phyloP scores from a whole-genome alignment of 306 rosid genomes.

The Sophora flavescens region DNA sequence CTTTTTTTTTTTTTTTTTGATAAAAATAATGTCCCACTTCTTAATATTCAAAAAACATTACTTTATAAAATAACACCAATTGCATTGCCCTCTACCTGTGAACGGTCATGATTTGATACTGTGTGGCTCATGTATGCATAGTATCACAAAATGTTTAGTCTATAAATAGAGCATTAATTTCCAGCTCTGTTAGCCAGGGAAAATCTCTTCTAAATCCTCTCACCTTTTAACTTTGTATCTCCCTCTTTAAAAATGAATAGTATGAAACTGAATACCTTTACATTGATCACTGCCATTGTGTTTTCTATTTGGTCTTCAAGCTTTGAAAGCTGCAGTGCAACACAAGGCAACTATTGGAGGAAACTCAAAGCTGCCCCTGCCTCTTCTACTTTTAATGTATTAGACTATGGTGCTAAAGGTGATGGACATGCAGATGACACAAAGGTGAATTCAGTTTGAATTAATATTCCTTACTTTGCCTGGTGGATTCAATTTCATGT shows the following conservation, averaged over 20 bases:
- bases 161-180: slow-evolving; percentile 51
- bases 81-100: slow-evolving; percentile 13
- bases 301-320: slow-evolving; percentile 43
- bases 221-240: background rate
- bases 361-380: slow-evolving; percentile 46
- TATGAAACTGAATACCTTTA: slow-evolving; percentile 42
- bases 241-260: slow-evolving; percentile 42
- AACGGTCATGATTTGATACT: slow-evolving; percentile 41
- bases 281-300: slow-evolving; percentile 47
- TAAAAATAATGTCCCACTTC: too few species aligned
- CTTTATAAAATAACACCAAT: background rate
- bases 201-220: slow-evolving; percentile 25
- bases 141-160: slow-evolving; percentile 38
- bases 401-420: slow-evolving; percentile 79
- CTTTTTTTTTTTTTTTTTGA: too few species aligned
- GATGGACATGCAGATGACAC: slow-evolving; percentile 84
- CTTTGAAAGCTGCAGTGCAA: slow-evolving; percentile 56
- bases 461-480: background rate
- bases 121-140: slow-evolving; percentile 62
- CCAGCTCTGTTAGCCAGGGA: background rate
- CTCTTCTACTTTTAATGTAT: slow-evolving; percentile 63
- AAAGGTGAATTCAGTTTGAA: slow-evolving; percentile 50
- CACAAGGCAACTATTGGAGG: slow-evolving; percentile 51
- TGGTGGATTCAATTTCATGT: background rate
- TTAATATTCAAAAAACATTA: too few species aligned